Conservation (phyloP, 208 protist species). For the Novymonas esmeraldas region DNA sequence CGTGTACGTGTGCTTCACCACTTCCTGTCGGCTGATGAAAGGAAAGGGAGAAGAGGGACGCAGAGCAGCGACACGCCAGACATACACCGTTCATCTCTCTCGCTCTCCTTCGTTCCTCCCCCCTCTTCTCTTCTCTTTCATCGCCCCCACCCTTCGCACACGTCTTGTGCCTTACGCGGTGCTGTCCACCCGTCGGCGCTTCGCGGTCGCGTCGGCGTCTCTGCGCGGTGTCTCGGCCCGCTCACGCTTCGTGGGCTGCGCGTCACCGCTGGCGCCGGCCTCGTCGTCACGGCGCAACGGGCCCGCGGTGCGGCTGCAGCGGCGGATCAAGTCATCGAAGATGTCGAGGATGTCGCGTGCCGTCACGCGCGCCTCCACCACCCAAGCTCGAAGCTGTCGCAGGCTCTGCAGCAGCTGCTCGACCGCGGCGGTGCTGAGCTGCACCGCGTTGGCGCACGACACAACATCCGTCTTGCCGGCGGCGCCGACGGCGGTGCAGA, state of each 20-base stretch:
- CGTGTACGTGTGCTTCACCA: neutral
- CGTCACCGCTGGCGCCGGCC: neutral
- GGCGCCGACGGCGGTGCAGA: conserved; percentile 21
- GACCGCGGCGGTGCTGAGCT: conserved; percentile 1
- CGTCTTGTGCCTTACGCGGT: neutral
- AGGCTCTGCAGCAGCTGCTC: conserved; percentile 24
- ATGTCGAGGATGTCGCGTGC: conserved; percentile 29
- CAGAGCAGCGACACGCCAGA: too few species aligned
- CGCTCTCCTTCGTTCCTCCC: too few species aligned
- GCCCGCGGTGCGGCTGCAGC: conserved; percentile 1
- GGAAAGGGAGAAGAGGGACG: too few species aligned
- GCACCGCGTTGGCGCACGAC: neutral
- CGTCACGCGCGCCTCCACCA: conserved; percentile 29
- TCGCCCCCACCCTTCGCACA: too few species aligned
- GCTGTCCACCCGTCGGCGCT: neutral
- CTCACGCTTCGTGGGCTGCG: conserved; percentile 2
- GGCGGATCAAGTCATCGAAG: conserved; percentile 19
- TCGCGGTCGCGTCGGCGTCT: neutral
- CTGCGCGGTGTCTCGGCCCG: neutral
- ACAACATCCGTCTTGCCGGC: too few species aligned
- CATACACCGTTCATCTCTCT: too few species aligned
- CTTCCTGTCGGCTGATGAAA: too few species aligned
- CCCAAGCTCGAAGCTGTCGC: conserved; percentile 29
- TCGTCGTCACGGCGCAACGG: too few species aligned
- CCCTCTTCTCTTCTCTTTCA: too few species aligned